Evolutionary conservation across 768 basidiomycete genomes (phyloP), one percentile per base, ranked within the genome.

Genomic region (Vararia minispora): DNA sequence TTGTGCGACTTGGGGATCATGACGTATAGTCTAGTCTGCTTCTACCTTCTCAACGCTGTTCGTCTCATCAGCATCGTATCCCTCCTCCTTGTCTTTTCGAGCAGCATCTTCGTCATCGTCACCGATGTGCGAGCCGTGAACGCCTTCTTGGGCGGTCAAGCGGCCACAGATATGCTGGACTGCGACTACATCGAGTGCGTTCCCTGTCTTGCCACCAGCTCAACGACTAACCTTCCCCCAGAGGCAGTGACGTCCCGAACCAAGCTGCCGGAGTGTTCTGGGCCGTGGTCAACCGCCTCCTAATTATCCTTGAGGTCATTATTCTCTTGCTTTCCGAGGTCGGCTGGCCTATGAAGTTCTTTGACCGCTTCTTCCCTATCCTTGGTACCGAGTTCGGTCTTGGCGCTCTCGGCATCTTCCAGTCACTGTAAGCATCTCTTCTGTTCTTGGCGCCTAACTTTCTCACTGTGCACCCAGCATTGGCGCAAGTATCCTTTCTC

Each of bases 261-360:
- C 89, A 94, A 56, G 72, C 85, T 22, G 90, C 85, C 14, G 90
- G 90, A 20, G 72, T 75, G 7, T 94, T 95, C 62, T 95, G 89
- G 85, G 84, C 86, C 4, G 77, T 94, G 44, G 64, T 92, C 45
- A 87, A 88, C 59, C 70, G 86, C 43, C 69, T 94, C 40, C 72
- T 94, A 57, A 87, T 94, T 57, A 74, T 90, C 44, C 78, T 84
- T 58, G 84, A 91, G 64, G 72, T 80, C 43, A 57, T 90, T 51
- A 66, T 88, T 23, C 76, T 94, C 52, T 59, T 90, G 44, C 58
- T 90, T 41, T 83, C 89, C 40, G 91, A 95, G 59, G 45, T 90
- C 42, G 77, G 83, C 45, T 84, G 86, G 72, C 87, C 87, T 9
- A 58, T 71, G 6, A 54, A 64, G 22, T 84, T 89, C 67, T 94